phyloP scores from a whole-genome alignment of 2,329 filamentous ascomycete species.

The Parafenestella ontariensis region DNA sequence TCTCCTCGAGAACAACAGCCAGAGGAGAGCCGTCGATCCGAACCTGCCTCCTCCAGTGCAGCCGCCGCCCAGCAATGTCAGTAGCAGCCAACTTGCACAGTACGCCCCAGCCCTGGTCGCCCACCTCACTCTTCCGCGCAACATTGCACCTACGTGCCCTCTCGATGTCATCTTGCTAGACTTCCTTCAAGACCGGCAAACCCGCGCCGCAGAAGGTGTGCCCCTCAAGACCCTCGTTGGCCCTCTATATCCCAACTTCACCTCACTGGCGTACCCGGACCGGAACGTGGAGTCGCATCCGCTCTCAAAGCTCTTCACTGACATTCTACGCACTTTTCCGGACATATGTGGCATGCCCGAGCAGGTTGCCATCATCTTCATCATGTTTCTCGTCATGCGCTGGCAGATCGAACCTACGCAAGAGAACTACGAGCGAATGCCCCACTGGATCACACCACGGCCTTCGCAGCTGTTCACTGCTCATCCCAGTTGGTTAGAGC shows the following conservation, averaged over 20 bases:
- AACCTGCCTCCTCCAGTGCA: conserved; percentile 56
- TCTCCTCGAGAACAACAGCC: conserved; percentile 66
- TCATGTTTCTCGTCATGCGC: conserved; percentile 84
- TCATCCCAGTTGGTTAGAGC: conserved; percentile 84
- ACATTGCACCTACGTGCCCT: conserved; percentile 73
- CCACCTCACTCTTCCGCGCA: conserved; percentile 54
- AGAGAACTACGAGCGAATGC: conserved; percentile 80
- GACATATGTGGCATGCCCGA: conserved; percentile 80
- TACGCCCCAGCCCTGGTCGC: conserved; percentile 40
- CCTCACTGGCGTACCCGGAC: conserved; percentile 76
- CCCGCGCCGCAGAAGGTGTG: conserved; percentile 70
- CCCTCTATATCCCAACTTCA: conserved; percentile 80
- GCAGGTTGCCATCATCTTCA: conserved; percentile 79
- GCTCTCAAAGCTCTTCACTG: conserved; percentile 82
- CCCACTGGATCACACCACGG: conserved; percentile 73
- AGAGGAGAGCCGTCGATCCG: conserved; percentile 41
- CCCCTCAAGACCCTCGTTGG: conserved; percentile 72
- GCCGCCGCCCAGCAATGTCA: conserved; percentile 27
- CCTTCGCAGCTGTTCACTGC: conserved; percentile 69
- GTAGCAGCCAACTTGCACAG: conserved; percentile 31
- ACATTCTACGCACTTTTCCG: conserved; percentile 84
- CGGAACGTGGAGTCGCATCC: conserved; percentile 71
- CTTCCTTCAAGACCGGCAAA: conserved; percentile 73
- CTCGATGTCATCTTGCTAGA: conserved; percentile 81
- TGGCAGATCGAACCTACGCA: conserved; percentile 83